These are phyloP conservation scores for Rhodotorula sp. DNA, from an alignment of 1,284 basidiomycete species.

Conservation along the genomic window DNA sequence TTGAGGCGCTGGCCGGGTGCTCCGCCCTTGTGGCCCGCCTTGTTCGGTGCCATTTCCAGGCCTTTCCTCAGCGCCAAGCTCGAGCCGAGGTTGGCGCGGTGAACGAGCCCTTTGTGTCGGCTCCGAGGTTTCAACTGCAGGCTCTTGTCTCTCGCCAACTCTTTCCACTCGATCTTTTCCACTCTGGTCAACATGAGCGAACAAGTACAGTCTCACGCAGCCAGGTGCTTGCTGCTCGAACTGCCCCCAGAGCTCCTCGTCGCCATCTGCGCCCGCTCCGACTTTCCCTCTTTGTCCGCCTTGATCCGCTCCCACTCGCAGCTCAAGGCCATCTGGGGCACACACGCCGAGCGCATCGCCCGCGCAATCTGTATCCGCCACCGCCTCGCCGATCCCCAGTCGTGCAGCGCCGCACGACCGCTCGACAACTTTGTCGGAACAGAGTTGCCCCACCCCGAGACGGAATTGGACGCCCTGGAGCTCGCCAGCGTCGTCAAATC, in stretches of 20 bases:
- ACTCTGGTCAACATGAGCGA: neutral
- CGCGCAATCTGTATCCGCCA: conserved; percentile 10
- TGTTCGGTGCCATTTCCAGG: conserved; percentile 10
- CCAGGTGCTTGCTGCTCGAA: neutral
- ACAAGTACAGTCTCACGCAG: too few species aligned
- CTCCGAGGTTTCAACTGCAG: neutral
- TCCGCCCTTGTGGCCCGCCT: conserved; percentile 7
- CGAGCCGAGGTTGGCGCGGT: neutral
- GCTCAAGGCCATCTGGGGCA: conserved; percentile 4
- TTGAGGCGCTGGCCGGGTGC: conserved; percentile 62
- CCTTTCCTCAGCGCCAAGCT: neutral
- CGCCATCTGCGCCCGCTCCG: conserved; percentile 1
- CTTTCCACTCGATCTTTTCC: neutral
- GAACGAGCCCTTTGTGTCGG: neutral
- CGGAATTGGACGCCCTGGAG: conserved; percentile 1
- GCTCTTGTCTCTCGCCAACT: neutral
- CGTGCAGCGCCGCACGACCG: neutral
- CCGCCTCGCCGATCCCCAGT: conserved; percentile 11
- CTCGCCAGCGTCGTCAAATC: neutral
- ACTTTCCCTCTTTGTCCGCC: conserved; percentile 12
- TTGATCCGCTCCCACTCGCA: neutral
- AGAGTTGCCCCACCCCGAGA: neutral
- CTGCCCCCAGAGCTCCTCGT: conserved; percentile 16
- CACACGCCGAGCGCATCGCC: conserved; percentile 4
- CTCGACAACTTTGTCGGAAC: neutral